phyloP scores from a whole-genome alignment of 2,329 filamentous ascomycete species.

The Amphichorda felina region DNA sequence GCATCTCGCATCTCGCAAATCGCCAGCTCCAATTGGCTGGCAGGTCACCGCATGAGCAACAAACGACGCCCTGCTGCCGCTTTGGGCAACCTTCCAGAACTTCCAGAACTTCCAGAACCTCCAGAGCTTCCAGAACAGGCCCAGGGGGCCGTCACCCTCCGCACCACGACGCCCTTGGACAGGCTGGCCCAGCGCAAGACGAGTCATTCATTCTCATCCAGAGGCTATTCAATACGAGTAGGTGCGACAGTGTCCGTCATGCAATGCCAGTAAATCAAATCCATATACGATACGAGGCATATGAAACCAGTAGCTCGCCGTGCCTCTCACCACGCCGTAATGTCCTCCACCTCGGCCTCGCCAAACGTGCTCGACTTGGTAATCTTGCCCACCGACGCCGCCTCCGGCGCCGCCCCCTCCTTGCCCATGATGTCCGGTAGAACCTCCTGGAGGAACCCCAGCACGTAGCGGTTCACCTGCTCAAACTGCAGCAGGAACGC shows the following conservation, averaged over 20 bases:
- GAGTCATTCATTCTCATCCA: too few species aligned
- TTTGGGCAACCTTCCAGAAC: background rate
- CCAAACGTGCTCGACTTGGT: constrained; percentile 89
- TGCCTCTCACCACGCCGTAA: constrained; percentile 87
- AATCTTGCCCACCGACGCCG: constrained; percentile 45
- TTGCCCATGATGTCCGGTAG: constrained; percentile 80
- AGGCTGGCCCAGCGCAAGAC: too few species aligned
- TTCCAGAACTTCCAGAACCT: background rate
- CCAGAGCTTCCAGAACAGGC: too few species aligned
- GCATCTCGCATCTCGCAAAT: too few species aligned
- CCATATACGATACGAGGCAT: too few species aligned
- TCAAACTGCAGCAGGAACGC: constrained; percentile 95
- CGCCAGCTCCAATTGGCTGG: too few species aligned
- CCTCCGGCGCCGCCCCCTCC: constrained; percentile 35
- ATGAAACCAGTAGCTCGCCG: background rate
- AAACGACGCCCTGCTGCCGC: background rate
- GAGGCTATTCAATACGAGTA: too few species aligned
- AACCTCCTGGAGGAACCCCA: constrained; percentile 71
- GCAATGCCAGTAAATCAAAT: too few species aligned
- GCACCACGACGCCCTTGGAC: too few species aligned
- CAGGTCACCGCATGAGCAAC: too few species aligned
- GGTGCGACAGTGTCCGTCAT: too few species aligned
- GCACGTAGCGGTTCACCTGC: constrained; percentile 82
- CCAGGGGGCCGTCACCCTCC: too few species aligned
- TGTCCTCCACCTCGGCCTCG: constrained; percentile 91